These are phyloP conservation scores for Kregervanrija pseudodelftensis DNA, from an alignment of 805 yeast genomes.

Conservation along the genomic window DNA sequence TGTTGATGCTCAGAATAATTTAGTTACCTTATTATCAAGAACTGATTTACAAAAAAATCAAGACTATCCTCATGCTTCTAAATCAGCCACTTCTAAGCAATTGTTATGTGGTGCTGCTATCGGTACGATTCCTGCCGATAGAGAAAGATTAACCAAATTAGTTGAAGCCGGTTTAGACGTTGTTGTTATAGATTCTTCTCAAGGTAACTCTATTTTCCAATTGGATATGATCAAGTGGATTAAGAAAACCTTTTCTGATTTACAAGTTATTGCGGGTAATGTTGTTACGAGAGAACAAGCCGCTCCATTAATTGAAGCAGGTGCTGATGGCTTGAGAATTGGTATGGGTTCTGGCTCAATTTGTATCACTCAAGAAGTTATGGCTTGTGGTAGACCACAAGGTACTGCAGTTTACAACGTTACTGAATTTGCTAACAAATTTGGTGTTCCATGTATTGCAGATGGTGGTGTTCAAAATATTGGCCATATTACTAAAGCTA, in stretches of 20 bases:
- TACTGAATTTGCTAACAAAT: constrained; percentile 85
- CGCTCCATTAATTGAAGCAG: constrained; percentile 87
- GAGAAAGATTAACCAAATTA: constrained; percentile 71
- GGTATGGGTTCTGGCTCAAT: constrained; percentile 99
- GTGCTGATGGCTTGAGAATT: constrained; percentile 96
- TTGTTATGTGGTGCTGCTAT: constrained; percentile 97
- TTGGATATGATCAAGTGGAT: constrained; percentile 88
- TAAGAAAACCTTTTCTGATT: constrained; percentile 68
- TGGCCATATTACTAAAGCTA: constrained; percentile 96
- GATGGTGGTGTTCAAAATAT: constrained; percentile 99
- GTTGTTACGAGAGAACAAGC: constrained; percentile 99
- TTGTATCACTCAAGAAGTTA: constrained; percentile 98
- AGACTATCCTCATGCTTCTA: constrained; percentile 89
- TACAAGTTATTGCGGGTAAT: constrained; percentile 94
- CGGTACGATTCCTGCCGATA: constrained; percentile 90
- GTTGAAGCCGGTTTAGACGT: constrained; percentile 97
- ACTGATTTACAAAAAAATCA: constrained; percentile 96
- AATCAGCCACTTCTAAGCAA: constrained; percentile 89
- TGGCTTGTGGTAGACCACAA: constrained; percentile 99
- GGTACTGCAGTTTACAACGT: constrained; percentile 98
- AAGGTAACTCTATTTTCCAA: constrained; percentile 96
- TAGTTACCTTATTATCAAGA: constrained; percentile 85
- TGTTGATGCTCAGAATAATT: constrained; percentile 66
- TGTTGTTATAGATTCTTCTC: constrained; percentile 91
- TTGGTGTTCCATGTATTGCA: constrained; percentile 98